Evolutionary conservation across 805 yeast genomes (phyloP).

Genomic region (Dipodascus albidus): DNA sequence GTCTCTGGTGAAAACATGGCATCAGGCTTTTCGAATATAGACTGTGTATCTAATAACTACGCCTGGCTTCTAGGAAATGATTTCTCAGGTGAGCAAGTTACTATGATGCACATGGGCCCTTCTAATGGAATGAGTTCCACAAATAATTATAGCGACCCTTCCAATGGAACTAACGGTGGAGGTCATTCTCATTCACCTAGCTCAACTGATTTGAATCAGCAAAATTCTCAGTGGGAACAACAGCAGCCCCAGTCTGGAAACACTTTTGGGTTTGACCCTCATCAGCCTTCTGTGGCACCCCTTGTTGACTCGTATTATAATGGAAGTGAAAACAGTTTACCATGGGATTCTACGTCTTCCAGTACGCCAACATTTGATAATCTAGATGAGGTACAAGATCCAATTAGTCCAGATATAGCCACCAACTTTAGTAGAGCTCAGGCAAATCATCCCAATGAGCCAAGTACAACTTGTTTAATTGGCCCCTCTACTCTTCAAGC

Average conservation of each 20-base stretch:
- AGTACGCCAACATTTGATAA: not conserved
- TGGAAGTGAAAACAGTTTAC: not conserved
- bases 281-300: not conserved
- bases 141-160: not conserved
- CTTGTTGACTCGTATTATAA: not conserved
- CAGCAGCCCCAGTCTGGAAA: not conserved
- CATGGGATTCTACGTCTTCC: not conserved
- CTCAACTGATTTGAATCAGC: not conserved
- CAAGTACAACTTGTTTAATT: not conserved
- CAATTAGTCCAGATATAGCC: not conserved
- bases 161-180: not conserved
- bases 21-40: constrained; percentile 7
- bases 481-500: not conserved
- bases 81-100: constrained; percentile 10
- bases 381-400: not conserved
- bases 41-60: constrained; percentile 17
- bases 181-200: not conserved
- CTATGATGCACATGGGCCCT: not conserved
- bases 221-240: not conserved
- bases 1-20: too few species aligned
- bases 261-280: not conserved
- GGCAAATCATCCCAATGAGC: not conserved
- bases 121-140: not conserved
- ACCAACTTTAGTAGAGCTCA: not conserved
- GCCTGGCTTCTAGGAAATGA: constrained; percentile 21